Conservation (phyloP, 2,329 filamentous ascomycete species). For the Fusarium sterilihyphosum region DNA sequence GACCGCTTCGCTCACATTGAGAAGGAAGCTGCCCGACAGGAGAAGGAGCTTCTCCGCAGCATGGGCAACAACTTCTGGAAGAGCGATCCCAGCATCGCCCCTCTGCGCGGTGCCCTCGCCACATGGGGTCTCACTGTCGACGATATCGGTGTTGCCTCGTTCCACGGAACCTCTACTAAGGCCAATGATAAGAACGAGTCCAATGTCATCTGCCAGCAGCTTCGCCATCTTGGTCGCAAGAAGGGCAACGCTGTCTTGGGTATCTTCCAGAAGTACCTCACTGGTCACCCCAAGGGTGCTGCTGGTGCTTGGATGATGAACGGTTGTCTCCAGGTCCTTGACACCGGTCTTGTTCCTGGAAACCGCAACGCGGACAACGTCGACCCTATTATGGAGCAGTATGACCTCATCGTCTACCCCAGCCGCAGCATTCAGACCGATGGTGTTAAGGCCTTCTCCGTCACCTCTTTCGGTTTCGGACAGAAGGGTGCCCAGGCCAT, state of each 20-base stretch:
- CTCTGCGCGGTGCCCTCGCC: slow-evolving; percentile 92
- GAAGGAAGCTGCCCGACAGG: slow-evolving; percentile 84
- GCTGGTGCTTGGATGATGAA: slow-evolving; percentile 99
- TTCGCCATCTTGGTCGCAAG: slow-evolving; percentile 91
- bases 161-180: slow-evolving; percentile 98
- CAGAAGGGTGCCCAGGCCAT: slow-evolving; percentile 99
- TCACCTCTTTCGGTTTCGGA: slow-evolving; percentile 98
- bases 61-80: slow-evolving; percentile 99
- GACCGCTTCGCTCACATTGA: slow-evolving; percentile 89
- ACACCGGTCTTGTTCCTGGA: slow-evolving; percentile 91
- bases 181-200: slow-evolving; percentile 99
- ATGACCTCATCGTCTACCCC: slow-evolving; percentile 97
- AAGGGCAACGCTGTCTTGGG: slow-evolving; percentile 97
- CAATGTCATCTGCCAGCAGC: slow-evolving; percentile 94
- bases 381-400: slow-evolving; percentile 95
- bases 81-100: slow-evolving; percentile 90
- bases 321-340: slow-evolving; percentile 94
- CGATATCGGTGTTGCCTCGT: slow-evolving; percentile 92
- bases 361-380: slow-evolving; percentile 99
- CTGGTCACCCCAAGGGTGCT: slow-evolving; percentile 98
- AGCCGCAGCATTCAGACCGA: slow-evolving; percentile 96
- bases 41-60: slow-evolving; percentile 91
- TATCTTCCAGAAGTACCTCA: slow-evolving; percentile 99
- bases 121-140: slow-evolving; percentile 99
- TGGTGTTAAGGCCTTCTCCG: slow-evolving; percentile 97